Conservation (phyloP, 495 filamentous ascomycete species). For the Penicillium manginii region DNA sequence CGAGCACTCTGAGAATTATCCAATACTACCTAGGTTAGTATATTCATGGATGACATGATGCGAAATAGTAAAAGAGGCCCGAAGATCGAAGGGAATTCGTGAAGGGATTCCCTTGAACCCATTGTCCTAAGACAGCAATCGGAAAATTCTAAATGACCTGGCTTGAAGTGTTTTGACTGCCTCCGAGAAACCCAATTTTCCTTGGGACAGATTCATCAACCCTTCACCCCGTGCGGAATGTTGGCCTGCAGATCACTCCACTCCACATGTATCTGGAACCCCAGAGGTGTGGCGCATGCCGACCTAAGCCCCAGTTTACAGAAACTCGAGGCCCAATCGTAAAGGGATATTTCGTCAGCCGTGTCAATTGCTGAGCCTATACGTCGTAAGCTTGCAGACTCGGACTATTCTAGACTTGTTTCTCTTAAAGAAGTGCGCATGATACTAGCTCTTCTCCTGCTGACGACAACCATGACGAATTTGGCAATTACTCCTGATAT, state of each 20-base stretch:
- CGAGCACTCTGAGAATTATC: neutral
- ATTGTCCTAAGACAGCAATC: neutral
- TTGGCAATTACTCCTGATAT: neutral
- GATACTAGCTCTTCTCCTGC: neutral
- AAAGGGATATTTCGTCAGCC: neutral
- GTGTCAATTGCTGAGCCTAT: neutral
- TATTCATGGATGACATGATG: neutral
- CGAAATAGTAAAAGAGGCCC: too few species aligned
- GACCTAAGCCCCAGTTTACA: neutral
- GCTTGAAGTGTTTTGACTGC: too few species aligned
- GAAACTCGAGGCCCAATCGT: neutral
- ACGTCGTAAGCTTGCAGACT: neutral
- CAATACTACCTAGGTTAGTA: neutral
- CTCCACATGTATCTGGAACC: neutral
- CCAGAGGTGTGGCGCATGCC: neutral
- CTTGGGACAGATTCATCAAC: too few species aligned
- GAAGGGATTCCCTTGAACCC: too few species aligned
- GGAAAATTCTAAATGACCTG: neutral
- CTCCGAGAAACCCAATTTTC: too few species aligned
- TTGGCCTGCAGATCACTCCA: neutral
- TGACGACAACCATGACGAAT: slow-evolving; percentile 13
- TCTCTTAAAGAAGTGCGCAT: neutral
- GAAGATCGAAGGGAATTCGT: too few species aligned
- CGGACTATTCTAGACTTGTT: neutral
- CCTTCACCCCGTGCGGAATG: neutral